Evolutionary conservation across 2,329 filamentous ascomycete species (phyloP), one percentile per base, ranked within the genome.

Genomic region (Trichoderma koningii): DNA sequence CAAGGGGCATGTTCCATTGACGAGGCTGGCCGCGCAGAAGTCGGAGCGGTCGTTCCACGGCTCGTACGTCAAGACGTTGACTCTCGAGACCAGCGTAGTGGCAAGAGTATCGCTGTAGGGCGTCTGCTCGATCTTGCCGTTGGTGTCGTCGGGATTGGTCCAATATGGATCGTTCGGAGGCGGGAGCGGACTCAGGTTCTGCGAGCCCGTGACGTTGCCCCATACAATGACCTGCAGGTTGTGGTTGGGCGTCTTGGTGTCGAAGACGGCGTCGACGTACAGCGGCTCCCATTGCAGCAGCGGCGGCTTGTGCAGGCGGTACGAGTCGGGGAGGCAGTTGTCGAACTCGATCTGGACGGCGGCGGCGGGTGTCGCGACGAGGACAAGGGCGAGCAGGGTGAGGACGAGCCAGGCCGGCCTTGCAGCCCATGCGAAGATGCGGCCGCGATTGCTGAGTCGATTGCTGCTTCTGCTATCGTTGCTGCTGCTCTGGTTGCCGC

Each of bases 121-220:
- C 57, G 88, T 76, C 69, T 89, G 81, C 55, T 86, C 76, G 66
- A 97, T 97, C 81, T 97, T 97, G 73, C 93, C 92, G 67, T 82
- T 79, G 62, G 83, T 87, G 55, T 82, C 74, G 42, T 83, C 84
- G 1, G 81, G 73, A 73, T 95, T 81, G 2, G 70, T 75, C 91
- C 92, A 92, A 53, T 81, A 78, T 0, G 85, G 76, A 73, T 86
- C 83, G 70, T 83, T 76, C 19, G 83, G 77, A 0, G 85, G 71
- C 41, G 92, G 92, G 61, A 92, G 84, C 2, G 77, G 66, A n/a
- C 80, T 79, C 14, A 78, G 73, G 2, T 82, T 81, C 51, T 84
- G 82, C 57, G 89, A 86, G 53, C 95, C 95, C 9, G 89, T 91
- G 34, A 98, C 92, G 76, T 98, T 97, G 59, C 93, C 94, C 80